Percentiles rank a stretch among this genome's conserved stretches.
These are phyloP conservation scores for Leccinum subspadiceum DNA, from an alignment of 1,284 basidiomycete genomes.

Conservation along the genomic window DNA sequence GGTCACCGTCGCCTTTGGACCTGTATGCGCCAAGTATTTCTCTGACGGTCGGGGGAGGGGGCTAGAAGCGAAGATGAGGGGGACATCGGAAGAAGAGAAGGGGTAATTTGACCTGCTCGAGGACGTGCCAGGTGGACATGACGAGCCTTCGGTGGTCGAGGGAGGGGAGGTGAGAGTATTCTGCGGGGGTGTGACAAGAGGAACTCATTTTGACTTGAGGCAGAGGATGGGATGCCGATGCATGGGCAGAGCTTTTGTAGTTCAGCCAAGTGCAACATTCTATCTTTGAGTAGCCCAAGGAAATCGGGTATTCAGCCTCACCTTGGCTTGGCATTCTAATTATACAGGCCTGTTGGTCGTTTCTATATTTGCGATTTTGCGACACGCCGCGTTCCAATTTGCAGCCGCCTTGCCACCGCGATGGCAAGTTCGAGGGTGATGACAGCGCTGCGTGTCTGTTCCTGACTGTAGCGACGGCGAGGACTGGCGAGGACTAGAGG, in stretches of 20 bases:
- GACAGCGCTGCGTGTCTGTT: not conserved
- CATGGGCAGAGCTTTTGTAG: conserved; percentile 37
- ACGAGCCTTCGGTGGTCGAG: conserved; percentile 35
- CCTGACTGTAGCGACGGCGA: not conserved
- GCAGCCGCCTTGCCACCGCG: not conserved
- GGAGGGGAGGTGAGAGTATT: conserved; percentile 23
- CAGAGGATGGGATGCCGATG: conserved; percentile 8
- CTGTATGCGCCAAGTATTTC: conserved; percentile 85
- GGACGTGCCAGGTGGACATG: conserved; percentile 43
- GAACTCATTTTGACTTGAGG: conserved; percentile 26
- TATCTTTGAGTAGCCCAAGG: conserved; percentile 35
- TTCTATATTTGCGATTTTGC: conserved; percentile 25
- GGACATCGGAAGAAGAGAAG: not conserved
- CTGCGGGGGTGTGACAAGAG: conserved; percentile 27
- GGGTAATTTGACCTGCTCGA: conserved; percentile 43
- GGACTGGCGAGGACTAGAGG: not conserved
- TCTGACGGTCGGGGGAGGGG: conserved; percentile 74
- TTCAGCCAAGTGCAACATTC: conserved; percentile 38
- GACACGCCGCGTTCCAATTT: conserved; percentile 2
- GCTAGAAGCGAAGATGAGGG: conserved; percentile 37
- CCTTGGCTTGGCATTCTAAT: conserved; percentile 39
- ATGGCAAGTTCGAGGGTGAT: not conserved
- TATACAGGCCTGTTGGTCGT: conserved; percentile 21
- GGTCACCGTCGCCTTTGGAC: conserved; percentile 81
- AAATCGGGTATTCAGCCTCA: conserved; percentile 37